These are phyloP conservation scores for Actinomucor elegans DNA, from an alignment of 371 early-diverging fungal species.

Conservation along the genomic window DNA sequence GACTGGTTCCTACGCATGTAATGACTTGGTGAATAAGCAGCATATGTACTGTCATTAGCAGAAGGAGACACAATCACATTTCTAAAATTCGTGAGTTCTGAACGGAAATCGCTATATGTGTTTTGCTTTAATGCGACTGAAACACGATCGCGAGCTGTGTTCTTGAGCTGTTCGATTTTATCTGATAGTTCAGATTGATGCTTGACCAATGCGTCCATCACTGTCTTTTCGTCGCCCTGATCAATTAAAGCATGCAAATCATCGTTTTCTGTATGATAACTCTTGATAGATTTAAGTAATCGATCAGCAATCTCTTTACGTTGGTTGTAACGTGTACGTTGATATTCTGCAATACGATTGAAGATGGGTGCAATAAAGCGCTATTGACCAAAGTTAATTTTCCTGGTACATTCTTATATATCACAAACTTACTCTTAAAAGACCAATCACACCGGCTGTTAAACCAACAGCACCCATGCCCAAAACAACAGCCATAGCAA, in stretches of 20 bases:
- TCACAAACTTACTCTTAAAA: conserved; percentile 41
- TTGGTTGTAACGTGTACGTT: conserved; percentile 23
- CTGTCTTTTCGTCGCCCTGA: conserved; percentile 25
- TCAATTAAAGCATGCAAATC: conserved; percentile 30
- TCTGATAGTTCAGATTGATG: conserved; percentile 14
- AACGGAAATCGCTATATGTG: conserved; percentile 4
- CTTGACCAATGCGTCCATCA: conserved; percentile 15
- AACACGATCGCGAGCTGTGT: neutral
- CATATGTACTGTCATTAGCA: neutral
- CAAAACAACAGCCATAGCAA: conserved; percentile 37
- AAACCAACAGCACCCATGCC: conserved; percentile 42
- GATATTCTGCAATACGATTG: conserved; percentile 24
- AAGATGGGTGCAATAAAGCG: conserved; percentile 25
- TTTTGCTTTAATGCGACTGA: neutral
- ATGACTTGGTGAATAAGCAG: conserved; percentile 1
- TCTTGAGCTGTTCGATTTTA: conserved; percentile 11
- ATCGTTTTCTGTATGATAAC: conserved; percentile 15
- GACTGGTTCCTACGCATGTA: conserved; percentile 2
- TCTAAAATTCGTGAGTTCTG: conserved; percentile 3
- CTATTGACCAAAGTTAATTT: neutral
- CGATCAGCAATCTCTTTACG: conserved; percentile 16
- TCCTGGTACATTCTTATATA: too few species aligned
- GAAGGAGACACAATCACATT: neutral
- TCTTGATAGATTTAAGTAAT: conserved; percentile 5
- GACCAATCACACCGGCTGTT: conserved; percentile 37